Conservation (phyloP, 2,329 filamentous ascomycete species). For the Penicillium sumatraense region DNA sequence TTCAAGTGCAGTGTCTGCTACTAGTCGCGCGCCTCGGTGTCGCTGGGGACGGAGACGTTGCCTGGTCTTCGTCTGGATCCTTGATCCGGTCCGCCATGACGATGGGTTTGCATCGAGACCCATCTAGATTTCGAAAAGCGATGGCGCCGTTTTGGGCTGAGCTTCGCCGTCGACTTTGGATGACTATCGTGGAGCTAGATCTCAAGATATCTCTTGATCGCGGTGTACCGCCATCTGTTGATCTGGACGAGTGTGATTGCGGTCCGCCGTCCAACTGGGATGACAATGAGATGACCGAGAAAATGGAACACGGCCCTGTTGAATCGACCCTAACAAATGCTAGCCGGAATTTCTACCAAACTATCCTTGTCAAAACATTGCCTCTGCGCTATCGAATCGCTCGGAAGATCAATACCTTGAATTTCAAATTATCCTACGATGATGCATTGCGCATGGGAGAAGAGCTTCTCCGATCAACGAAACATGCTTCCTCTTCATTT, state of each 20-base stretch:
- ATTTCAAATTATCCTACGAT: conserved; percentile 38
- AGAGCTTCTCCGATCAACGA: conserved; percentile 28
- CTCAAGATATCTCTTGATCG: conserved; percentile 42
- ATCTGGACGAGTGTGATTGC: conserved; percentile 43
- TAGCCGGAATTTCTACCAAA: conserved; percentile 35
- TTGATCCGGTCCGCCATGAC: conserved; percentile 47
- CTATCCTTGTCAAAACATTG: conserved; percentile 33
- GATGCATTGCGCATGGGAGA: conserved; percentile 38
- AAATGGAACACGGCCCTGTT: conserved; percentile 30
- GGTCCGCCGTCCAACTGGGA: conserved; percentile 43
- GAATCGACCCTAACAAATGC: conserved; percentile 18
- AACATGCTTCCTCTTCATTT: conserved; percentile 30
- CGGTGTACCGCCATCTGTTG: conserved; percentile 39
- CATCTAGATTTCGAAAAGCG: conserved; percentile 39
- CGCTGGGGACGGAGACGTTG: conserved; percentile 36
- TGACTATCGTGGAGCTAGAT: conserved; percentile 49
- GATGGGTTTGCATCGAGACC: conserved; percentile 49
- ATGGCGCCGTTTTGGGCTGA: conserved; percentile 46
- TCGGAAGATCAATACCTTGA: conserved; percentile 35
- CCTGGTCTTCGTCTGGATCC: conserved; percentile 44
- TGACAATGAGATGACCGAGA: conserved; percentile 37
- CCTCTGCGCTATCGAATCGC: conserved; percentile 35
- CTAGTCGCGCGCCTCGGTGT: conserved; percentile 38
- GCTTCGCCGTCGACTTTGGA: conserved; percentile 52
- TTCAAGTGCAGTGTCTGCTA: conserved; percentile 41